Evolutionary conservation across 495 filamentous ascomycete genomes (phyloP), one percentile per base, ranked within the genome.

Genomic region (Podospora pseudocomata): DNA sequence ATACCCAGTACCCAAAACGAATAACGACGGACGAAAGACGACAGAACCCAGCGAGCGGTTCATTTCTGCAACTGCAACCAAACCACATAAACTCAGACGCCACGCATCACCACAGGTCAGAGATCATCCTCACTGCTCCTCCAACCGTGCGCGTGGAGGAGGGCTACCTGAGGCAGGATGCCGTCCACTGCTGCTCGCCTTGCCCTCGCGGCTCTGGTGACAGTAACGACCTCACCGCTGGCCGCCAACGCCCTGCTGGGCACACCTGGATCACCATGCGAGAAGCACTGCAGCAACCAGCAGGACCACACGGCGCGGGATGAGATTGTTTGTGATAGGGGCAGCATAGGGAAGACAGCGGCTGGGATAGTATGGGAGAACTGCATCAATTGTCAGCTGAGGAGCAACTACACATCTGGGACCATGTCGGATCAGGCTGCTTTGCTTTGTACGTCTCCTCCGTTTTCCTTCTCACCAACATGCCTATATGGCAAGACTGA

Each of bases 231-330:
- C 39, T 49, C 73, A 67, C 71, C 74, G 59, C 72, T 75, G 65
- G 73, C 75, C 5, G 56, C 67, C 19, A 74, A 80, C 19, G 39
- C 39, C 18, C 44, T 84, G 27, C 70, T 77, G 19, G 78, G 80
- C 28, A 66, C 79, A 9, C 65, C 78, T 19, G 74, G 73, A 16
- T 83, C 82, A 39, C 80, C 80, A 49, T 85, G 82, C 68, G 66
- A 70, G 28, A 68, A 68, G 19, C 71, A 74, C n/a, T 85, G 82
- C 72, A 81, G 82, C 71, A 85, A 83, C 65, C 72, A 77, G 20
- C 77, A 78, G 28, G 56, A 63, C 20, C 69, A 72, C 4, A 83
- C 81, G 3, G 70, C 78, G n/a, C n/a, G 16, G 5, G 77, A 74
- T 65, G 80, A 81, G 64, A 77, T 82, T 34, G 73, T 74, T 20